A percentile compares a stretch with the other conserved stretches of the same genome.
Conservation (phyloP, 2,329 filamentous ascomycete genomes). For the Mollisiaceae sp. region DNA sequence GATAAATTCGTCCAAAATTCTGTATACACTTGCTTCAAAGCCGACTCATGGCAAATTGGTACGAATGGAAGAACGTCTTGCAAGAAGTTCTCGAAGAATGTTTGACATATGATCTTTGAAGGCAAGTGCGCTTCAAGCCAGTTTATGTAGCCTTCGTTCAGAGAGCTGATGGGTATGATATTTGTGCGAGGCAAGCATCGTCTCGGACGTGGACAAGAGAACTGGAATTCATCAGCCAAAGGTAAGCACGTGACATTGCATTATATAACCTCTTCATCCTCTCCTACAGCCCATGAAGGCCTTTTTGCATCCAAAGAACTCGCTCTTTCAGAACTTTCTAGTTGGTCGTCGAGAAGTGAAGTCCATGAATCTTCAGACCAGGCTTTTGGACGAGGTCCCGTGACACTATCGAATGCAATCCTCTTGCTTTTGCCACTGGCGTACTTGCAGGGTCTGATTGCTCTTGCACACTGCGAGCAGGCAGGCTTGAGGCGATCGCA, state of each 20-base stretch:
- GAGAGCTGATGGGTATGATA: not conserved
- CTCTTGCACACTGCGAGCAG: conserved; percentile 4
- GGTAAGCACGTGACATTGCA: not conserved
- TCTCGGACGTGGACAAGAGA: not conserved
- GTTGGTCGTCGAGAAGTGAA: not conserved
- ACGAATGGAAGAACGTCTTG: conserved; percentile 11
- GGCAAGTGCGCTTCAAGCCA: conserved; percentile 9
- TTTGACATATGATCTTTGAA: conserved; percentile 9
- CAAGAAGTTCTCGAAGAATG: conserved; percentile 18
- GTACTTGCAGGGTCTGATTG: not conserved
- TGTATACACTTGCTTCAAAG: not conserved
- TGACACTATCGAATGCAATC: not conserved
- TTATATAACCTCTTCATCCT: conserved; percentile 3
- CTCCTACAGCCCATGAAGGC: not conserved
- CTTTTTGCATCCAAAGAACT: not conserved
- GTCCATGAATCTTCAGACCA: not conserved
- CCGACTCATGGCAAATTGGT: conserved; percentile 5
- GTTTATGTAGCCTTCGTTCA: not conserved
- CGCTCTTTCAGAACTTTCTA: no score
- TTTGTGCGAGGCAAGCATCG: not conserved
- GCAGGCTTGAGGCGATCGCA: conserved; percentile 8
- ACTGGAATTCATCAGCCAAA: not conserved
- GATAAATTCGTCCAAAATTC: not conserved
- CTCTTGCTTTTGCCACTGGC: not conserved
- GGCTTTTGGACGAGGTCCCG: not conserved